phyloP scores from a whole-genome alignment of 176 grass and related monocot species.

The Pontederia paniculata region DNA sequence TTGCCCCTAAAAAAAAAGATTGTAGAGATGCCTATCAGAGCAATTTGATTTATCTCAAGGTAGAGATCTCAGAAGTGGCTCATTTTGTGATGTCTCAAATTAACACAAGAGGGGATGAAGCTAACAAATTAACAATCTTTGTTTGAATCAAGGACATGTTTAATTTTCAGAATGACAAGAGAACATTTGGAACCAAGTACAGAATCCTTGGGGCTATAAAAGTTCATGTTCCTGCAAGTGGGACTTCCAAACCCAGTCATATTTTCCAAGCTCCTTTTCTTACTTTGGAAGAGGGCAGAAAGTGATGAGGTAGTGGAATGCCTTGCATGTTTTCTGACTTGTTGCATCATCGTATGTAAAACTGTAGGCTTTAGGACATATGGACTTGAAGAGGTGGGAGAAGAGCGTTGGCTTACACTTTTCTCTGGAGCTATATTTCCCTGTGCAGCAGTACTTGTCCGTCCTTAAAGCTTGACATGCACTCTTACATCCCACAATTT shows the following conservation, averaged over 20 bases:
- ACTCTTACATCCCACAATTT: slow-evolving; percentile 60
- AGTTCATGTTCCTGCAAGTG: not conserved
- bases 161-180: too few species aligned
- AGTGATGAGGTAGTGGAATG: slow-evolving; percentile 71
- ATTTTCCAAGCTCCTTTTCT: not conserved
- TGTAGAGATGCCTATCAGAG: too few species aligned
- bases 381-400: slow-evolving; percentile 82
- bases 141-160: too few species aligned
- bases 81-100: too few species aligned
- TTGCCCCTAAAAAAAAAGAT: too few species aligned
- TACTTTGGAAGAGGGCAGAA: slow-evolving; percentile 53
- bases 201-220: not conserved
- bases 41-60: too few species aligned
- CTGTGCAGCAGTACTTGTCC: slow-evolving; percentile 81
- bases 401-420: slow-evolving; percentile 64
- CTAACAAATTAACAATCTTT: too few species aligned
- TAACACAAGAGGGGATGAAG: too few species aligned
- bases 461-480: slow-evolving; percentile 51
- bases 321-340: slow-evolving; percentile 73
- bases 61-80: too few species aligned
- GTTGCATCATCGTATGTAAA: slow-evolving; percentile 65
- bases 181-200: too few species aligned
- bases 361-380: slow-evolving; percentile 78
- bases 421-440: slow-evolving; percentile 40
- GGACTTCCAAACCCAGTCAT: not conserved